Base-by-base conservation (phyloP, 352 stramenopile genomes). In the Globisporangium nagaii region DNA sequence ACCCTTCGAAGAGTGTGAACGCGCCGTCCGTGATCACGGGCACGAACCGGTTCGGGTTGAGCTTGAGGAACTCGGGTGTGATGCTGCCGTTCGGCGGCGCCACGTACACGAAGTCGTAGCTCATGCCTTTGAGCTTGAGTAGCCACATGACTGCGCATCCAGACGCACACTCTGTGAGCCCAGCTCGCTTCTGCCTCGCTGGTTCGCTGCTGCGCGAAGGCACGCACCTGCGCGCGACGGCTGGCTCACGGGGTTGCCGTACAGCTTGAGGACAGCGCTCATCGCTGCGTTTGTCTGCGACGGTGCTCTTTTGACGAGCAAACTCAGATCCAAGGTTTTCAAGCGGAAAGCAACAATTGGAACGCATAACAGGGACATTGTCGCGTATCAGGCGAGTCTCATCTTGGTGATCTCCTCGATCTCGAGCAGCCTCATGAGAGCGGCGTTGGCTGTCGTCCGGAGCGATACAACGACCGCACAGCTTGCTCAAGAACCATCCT, bases 191-290 rank as follows among this genome's bases (percentile, higher is more conserved):
- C n/a, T n/a, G n/a, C n/a, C n/a, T n/a, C n/a, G n/a, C n/a, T n/a
- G n/a, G n/a, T n/a, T n/a, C n/a, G 27, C 63, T 60, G 41, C 61
- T 69, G 27, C 27, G 20, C 7, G n/a, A 4, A 27, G 12, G 15
- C 12, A 62, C 65, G 34, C 42, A 86, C 78, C 69, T 24, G 78
- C 75, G 45, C 78, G 73, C 19, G 75, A 71, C 5, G 78, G 78
- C 65, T 89, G 75, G 68, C 78, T 89, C 42, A 89, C 71, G 10
- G 65, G 58, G 47, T 70, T 77, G 11, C 63, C 74, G 56, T 81
- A 87, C 41, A 89, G 41, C 60, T 79, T 2, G 5, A 43, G 25
- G 12, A 41, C 32, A 13, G 22, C 59, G 13, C 43, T 34, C 69
- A 79, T 79, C 24, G 46, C 28, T 1, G 44, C n/a, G n/a, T n/a